phyloP scores from a whole-genome alignment of 495 filamentous ascomycete species.

The Rhizodiscina lignyota region DNA sequence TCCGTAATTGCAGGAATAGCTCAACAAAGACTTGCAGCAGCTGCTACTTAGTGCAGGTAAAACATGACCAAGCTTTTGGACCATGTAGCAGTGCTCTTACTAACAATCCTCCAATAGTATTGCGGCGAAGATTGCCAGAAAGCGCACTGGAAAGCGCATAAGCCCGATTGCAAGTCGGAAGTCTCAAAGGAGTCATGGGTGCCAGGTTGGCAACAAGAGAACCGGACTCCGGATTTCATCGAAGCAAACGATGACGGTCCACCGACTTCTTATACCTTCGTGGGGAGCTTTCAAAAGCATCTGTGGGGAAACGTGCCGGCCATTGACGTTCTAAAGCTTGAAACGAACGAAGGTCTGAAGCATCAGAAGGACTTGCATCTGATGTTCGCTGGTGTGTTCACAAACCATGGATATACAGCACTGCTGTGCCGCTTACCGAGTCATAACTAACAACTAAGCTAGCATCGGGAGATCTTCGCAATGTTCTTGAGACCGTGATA shows the following conservation, averaged over 20 bases:
- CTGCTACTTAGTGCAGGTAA: too few species aligned
- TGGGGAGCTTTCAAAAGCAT: background rate
- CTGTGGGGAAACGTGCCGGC: slow-evolving; percentile 1
- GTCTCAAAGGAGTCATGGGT: background rate
- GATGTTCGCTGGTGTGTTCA: background rate
- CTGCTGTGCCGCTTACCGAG: background rate
- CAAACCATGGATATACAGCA: background rate
- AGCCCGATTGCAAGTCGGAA: background rate
- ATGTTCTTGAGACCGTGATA: background rate
- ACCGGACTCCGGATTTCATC: background rate
- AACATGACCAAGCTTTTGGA: too few species aligned
- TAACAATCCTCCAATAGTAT: too few species aligned
- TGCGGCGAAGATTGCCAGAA: background rate
- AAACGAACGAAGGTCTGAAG: background rate
- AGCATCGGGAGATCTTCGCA: background rate
- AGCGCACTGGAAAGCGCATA: background rate
- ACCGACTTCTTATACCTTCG: background rate
- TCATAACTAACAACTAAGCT: background rate
- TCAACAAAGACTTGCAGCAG: too few species aligned
- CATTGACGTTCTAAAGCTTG: background rate
- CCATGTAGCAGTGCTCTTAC: too few species aligned
- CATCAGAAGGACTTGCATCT: background rate
- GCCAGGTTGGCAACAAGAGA: background rate
- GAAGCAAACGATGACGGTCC: background rate
- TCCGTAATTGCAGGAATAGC: too few species aligned